phyloP scores from a whole-genome alignment of 768 basidiomycete species.

The Mycena filopes region DNA sequence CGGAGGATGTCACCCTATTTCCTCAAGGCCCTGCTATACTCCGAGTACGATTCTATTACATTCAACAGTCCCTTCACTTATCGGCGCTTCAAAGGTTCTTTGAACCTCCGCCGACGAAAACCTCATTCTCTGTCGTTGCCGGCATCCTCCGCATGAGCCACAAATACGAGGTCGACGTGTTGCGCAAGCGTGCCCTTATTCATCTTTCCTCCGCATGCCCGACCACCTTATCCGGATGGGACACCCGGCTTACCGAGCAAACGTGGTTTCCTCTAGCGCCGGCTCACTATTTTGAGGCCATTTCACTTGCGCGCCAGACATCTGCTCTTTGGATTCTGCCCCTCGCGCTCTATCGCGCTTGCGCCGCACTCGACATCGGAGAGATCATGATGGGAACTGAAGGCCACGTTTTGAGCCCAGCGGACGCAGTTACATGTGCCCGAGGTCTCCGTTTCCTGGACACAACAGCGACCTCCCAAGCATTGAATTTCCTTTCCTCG shows the following conservation, averaged over 20 bases:
- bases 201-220: conserved; percentile 8
- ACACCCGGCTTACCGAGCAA: neutral
- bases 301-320: neutral
- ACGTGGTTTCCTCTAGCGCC: neutral
- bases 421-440: neutral
- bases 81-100: conserved; percentile 11
- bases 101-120: neutral
- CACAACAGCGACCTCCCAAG: neutral
- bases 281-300: neutral
- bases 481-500: neutral
- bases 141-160: conserved; percentile 20
- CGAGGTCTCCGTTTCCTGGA: neutral
- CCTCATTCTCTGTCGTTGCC: neutral
- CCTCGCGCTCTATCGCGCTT: neutral
- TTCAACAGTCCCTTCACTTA: too few species aligned
- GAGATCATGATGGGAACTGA: neutral
- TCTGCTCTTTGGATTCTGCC: conserved; percentile 15
- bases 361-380: neutral
- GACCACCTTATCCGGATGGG: neutral
- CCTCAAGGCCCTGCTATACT: conserved; percentile 15
- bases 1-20: neutral
- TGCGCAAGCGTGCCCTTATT: conserved; percentile 10
- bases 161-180: conserved; percentile 19
- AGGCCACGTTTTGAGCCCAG: neutral
- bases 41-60: neutral